Base-by-base conservation (phyloP, 192 early-diverging fungal genomes). In the Linnemannia schmuckeri region DNA sequence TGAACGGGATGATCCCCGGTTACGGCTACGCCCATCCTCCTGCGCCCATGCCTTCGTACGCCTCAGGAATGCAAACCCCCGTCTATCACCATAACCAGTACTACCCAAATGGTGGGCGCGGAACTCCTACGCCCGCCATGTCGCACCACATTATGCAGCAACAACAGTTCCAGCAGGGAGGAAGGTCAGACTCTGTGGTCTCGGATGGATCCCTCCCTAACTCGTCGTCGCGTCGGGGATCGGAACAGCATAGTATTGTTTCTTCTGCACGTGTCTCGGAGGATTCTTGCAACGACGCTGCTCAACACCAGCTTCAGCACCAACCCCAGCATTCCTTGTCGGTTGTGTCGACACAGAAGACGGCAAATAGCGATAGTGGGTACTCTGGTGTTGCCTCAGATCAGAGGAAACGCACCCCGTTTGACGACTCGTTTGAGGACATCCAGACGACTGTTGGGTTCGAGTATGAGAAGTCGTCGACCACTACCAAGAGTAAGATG, bases 311-410 rank as follows among this genome's bases (percentile, higher is more conserved):
- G 10, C 37, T 13, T 69, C 68, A 69, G 4, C 68, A 69, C 37
- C 68, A 69, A 18, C 54, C 6, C 54, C 54, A 55, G 54, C 55
- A 10, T 27, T 61, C 55, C n/a, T 10, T 27, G 24, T 61, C 55
- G 4, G 57, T 12, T 24, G 1, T 70, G n/a, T 44, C 66, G 44
- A 49, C 77, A 40, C 77, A 79, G 27, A 79, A 57, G 52, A 24
- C 77, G 10, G 24, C 46, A 13, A 24, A 41, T 44, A 84, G 81
- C n/a, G 82, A 85, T 15, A 79, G 76, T 72, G 81, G 82, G 10
- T 79, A 75, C 72, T 47, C 73, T 20, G 72, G 77, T 20, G 55
- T 44, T 2, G 68, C 42, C 2, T 44, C 49, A 0, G 74, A 80
- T 1, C 68, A 73, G 1, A 38, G 37, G 0, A 37, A 38, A 35